phyloP scores from a whole-genome alignment of 345 rosid genomes.

The Melaleuca alternifolia region DNA sequence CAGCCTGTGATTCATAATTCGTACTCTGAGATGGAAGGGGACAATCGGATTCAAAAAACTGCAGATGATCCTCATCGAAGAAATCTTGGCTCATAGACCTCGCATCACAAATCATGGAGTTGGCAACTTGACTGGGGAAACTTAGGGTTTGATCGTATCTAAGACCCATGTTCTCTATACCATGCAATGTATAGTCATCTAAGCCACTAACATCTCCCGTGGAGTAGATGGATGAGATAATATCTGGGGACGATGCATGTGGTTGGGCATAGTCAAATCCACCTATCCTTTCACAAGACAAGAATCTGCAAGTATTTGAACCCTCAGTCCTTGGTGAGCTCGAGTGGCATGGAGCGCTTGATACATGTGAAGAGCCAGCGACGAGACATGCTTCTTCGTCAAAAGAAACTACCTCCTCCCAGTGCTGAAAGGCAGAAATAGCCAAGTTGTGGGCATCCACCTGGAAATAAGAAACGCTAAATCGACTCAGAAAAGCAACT shows the following conservation, averaged over 20 bases:
- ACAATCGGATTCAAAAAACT: slow-evolving; percentile 32
- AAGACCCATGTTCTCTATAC: slow-evolving; percentile 46
- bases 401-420: slow-evolving; percentile 48
- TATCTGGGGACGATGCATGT: slow-evolving; percentile 46
- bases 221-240: slow-evolving; percentile 56
- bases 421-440: slow-evolving; percentile 53
- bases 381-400: slow-evolving; percentile 51
- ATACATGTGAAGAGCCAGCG: slow-evolving; percentile 25
- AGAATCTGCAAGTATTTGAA: slow-evolving; percentile 23
- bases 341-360: slow-evolving; percentile 18
- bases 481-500: background rate
- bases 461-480: slow-evolving; percentile 18
- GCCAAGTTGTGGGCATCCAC: slow-evolving; percentile 61
- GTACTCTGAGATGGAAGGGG: slow-evolving; percentile 25
- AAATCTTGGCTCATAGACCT: slow-evolving; percentile 41
- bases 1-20: slow-evolving; percentile 40
- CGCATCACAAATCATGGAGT: slow-evolving; percentile 40
- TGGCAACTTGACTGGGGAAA: slow-evolving; percentile 33
- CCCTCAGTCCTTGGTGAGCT: slow-evolving; percentile 30
- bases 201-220: slow-evolving; percentile 37
- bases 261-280: slow-evolving; percentile 56
- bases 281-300: slow-evolving; percentile 30
- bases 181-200: slow-evolving; percentile 46
- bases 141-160: slow-evolving; percentile 38
- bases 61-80: slow-evolving; percentile 64